Conservation (phyloP, 352 stramenopile species). For the Aphanomyces astaci region DNA sequence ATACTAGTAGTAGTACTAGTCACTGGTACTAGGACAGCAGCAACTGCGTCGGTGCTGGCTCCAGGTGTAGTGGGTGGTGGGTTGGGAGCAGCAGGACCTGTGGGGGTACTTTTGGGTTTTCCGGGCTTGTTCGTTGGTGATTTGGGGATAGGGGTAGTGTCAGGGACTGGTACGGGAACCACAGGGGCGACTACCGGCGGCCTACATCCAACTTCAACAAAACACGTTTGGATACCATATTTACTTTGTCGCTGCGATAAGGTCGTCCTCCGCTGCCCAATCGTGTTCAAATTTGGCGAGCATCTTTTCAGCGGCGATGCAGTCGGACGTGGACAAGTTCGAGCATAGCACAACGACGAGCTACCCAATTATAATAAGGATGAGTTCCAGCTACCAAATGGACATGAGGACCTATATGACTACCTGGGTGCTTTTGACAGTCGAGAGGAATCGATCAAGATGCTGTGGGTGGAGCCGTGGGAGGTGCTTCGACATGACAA, state of each 20-base stretch:
- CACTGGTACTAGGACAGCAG: too few relatives aligned
- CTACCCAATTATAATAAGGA: too few relatives aligned
- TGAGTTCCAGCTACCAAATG: too few relatives aligned
- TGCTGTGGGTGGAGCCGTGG: conserved; percentile 1
- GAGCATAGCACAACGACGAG: conserved; percentile 15
- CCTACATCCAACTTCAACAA: background rate
- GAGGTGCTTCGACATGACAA: background rate
- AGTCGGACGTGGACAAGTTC: conserved; percentile 14
- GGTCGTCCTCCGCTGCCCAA: background rate
- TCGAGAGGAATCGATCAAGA: background rate
- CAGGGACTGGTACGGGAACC: too few relatives aligned
- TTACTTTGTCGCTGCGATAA: background rate
- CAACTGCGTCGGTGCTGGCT: too few relatives aligned
- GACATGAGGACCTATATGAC: too few relatives aligned
- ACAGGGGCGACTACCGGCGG: too few relatives aligned
- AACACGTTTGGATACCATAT: background rate
- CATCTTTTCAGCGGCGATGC: conserved; percentile 11
- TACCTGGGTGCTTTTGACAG: conserved; percentile 8
- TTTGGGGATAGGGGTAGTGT: too few relatives aligned
- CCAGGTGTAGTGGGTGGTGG: too few relatives aligned
- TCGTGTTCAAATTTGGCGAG: conserved; percentile 12
- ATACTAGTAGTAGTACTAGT: too few relatives aligned
- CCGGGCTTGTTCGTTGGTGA: background rate
- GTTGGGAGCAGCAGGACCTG: too few relatives aligned
- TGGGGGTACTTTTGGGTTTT: too few relatives aligned